Conservation (phyloP, 306 rosid species). For the Cicer cuneatum region DNA sequence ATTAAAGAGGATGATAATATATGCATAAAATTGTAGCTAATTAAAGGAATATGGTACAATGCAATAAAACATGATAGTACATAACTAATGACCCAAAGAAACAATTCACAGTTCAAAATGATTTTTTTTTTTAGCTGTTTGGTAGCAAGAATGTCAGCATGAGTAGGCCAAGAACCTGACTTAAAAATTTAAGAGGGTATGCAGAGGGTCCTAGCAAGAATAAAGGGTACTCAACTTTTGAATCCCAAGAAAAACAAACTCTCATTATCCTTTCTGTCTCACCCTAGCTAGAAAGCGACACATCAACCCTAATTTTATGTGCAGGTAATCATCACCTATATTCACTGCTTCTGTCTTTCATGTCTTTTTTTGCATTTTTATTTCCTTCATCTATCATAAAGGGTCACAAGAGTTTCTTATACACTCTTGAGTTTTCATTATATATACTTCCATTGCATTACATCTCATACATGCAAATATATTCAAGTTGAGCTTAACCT, state of each 20-base stretch:
- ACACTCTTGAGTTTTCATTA: conserved; percentile 33
- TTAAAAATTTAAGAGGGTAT: conserved; percentile 31
- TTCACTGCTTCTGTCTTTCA: conserved; percentile 50
- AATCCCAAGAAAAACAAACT: conserved; percentile 83
- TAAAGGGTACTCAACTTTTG: conserved; percentile 50
- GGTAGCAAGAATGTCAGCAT: conserved; percentile 50
- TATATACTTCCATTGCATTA: conserved; percentile 17
- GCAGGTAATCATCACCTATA: conserved; percentile 60
- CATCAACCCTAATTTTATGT: conserved; percentile 62
- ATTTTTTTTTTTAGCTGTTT: conserved; percentile 20
- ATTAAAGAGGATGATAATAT: not conserved
- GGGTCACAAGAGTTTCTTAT: conserved; percentile 27
- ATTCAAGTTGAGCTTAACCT: conserved; percentile 35
- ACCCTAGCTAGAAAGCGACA: conserved; percentile 64
- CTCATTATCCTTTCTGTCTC: conserved; percentile 67
- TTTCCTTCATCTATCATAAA: conserved; percentile 27
- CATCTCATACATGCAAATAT: conserved; percentile 34
- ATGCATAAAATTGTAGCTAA: conserved; percentile 9
- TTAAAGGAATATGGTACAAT: conserved; percentile 41
- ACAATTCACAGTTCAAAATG: conserved; percentile 39
- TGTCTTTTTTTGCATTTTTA: conserved; percentile 42
- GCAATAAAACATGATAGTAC: conserved; percentile 34
- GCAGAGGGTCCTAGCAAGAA: conserved; percentile 43
- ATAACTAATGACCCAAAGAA: conserved; percentile 37
- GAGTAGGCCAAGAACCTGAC: conserved; percentile 34